Percentiles rank a stretch among this genome's conserved stretches.
Evolutionary conservation across 148 eudicot genomes (phyloP).

Genomic region (Vaccinium darrowii): DNA sequence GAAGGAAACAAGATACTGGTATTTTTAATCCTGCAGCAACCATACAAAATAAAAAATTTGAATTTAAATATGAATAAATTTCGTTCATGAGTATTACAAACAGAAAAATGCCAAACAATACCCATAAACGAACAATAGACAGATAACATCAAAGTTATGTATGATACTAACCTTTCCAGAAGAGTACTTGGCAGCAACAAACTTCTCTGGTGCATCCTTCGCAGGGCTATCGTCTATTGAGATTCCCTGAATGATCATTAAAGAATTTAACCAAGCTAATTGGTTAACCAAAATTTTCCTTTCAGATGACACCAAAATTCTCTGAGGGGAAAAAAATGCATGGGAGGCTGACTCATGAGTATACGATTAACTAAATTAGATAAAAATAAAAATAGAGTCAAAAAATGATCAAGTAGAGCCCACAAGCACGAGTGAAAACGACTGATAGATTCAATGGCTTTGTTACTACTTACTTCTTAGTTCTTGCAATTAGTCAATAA

Average conservation of each 20-base stretch:
- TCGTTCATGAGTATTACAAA: constrained; percentile 3
- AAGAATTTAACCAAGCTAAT: background rate
- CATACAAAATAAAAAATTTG: constrained; percentile 40
- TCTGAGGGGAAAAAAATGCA: background rate
- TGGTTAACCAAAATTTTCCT: background rate
- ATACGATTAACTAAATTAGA: background rate
- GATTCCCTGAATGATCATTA: constrained; percentile 58
- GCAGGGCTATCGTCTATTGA: constrained; percentile 52
- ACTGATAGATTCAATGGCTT: background rate
- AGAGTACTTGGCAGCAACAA: constrained; percentile 85
- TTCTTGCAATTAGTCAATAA: background rate
- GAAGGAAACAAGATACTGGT: constrained; percentile 48
- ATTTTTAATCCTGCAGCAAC: constrained; percentile 76
- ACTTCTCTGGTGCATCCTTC: constrained; percentile 60
- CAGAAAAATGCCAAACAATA: constrained; percentile 7
- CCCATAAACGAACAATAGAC: background rate
- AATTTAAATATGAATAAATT: constrained; percentile 21
- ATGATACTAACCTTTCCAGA: constrained; percentile 62
- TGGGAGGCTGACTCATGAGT: background rate
- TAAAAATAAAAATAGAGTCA: background rate
- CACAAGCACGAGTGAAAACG: background rate
- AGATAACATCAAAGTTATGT: background rate
- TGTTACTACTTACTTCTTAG: background rate
- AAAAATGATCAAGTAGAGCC: background rate
- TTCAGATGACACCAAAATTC: background rate